phyloP scores from a whole-genome alignment of 2,329 filamentous ascomycete genomes.

The Aureobasidium sp. region DNA sequence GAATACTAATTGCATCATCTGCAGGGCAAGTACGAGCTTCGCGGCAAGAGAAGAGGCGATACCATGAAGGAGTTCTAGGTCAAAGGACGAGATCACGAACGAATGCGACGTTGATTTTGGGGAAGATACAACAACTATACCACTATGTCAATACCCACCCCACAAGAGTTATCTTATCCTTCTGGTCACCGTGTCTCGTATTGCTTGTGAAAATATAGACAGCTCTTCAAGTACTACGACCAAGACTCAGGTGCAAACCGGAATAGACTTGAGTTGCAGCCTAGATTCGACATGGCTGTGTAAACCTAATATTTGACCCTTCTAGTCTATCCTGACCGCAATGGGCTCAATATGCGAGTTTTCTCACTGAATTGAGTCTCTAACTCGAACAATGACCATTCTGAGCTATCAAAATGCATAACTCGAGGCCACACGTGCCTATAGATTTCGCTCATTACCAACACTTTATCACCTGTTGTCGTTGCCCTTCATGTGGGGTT shows the following conservation, averaged over 20 bases:
- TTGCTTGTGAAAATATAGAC: too few relatives aligned
- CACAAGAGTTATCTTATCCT: not conserved
- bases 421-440: too few relatives aligned
- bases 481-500: too few relatives aligned
- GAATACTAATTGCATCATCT: constrained; percentile 8
- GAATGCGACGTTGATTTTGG: not conserved
- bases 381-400: too few relatives aligned
- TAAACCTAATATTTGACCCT: not conserved
- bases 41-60: constrained; percentile 83
- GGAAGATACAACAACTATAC: constrained; percentile 8
- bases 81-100: constrained; percentile 9
- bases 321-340: not conserved
- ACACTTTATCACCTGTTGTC: too few relatives aligned
- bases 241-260: too few relatives aligned
- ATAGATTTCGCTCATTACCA: too few relatives aligned
- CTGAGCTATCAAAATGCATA: too few relatives aligned
- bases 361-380: too few relatives aligned
- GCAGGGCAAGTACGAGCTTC: constrained; percentile 77
- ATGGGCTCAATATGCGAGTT: not conserved
- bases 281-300: not conserved
- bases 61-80: constrained; percentile 66
- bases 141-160: constrained; percentile 4
- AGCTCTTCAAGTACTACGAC: not conserved
- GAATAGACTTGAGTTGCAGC: not conserved
- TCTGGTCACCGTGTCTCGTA: not conserved